Percentiles rank a stretch among this genome's conserved stretches.
phyloP scores from a whole-genome alignment of 2,329 filamentous ascomycete genomes.

The Biscogniauxia mediterranea region DNA sequence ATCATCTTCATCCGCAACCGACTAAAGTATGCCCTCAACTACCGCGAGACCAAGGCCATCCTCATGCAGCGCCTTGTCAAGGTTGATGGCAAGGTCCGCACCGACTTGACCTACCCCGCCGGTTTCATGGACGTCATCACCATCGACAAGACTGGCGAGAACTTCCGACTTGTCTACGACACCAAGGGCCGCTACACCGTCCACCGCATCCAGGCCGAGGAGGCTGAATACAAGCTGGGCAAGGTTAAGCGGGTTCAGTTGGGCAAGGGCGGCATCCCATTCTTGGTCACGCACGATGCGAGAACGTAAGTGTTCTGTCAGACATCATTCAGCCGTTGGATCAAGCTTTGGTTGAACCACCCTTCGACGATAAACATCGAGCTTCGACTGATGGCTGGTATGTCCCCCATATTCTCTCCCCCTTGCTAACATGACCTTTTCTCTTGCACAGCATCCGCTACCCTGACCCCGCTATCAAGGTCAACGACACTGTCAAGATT shows the following conservation, averaged over 20 bases:
- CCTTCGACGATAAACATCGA: constrained; percentile 35
- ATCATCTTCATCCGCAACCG: constrained; percentile 97
- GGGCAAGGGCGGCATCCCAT: constrained; percentile 99
- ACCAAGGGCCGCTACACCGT: constrained; percentile 99
- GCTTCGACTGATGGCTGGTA: constrained; percentile 54
- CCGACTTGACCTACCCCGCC: constrained; percentile 93
- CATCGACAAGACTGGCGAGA: constrained; percentile 99
- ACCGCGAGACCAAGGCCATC: constrained; percentile 95
- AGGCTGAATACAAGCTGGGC: constrained; percentile 99
- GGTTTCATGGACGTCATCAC: constrained; percentile 99
- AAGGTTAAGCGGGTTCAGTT: constrained; percentile 99
- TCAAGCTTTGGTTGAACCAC: constrained; percentile 86
- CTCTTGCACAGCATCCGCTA: constrained; percentile 80
- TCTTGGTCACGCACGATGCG: constrained; percentile 99
- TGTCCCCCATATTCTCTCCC: constrained; percentile 37
- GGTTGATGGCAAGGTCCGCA: constrained; percentile 99
- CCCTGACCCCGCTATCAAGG: constrained; percentile 97
- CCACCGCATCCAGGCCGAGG: constrained; percentile 97
- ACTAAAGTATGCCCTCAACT: constrained; percentile 99
- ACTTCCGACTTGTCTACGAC: constrained; percentile 99
- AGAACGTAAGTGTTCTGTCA: constrained; percentile 96
- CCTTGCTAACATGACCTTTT: constrained; percentile 39
- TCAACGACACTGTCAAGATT: constrained; percentile 99
- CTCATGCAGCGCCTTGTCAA: constrained; percentile 99
- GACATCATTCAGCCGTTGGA: constrained; percentile 99